These are phyloP conservation scores for Colletotrichum eleusines DNA, from an alignment of 2,329 filamentous ascomycete genomes.

Conservation along the genomic window DNA sequence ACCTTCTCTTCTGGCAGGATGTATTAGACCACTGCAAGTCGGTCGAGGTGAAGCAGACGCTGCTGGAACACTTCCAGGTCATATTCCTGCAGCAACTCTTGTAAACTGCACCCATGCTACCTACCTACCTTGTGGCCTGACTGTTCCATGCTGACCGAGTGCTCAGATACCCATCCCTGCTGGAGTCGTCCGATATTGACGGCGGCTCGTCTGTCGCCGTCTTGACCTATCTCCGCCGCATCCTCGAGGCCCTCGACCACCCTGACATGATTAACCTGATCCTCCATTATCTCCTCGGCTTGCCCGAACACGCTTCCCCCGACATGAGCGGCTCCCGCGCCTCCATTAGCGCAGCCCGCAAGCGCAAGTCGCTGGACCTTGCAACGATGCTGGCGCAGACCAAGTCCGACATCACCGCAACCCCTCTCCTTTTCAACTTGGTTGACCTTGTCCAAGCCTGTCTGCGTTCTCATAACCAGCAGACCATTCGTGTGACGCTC, in stretches of 20 bases:
- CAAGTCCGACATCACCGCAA: conserved; percentile 78
- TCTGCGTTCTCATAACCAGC: conserved; percentile 83
- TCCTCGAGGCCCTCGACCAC: conserved; percentile 91
- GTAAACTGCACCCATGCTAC: too few species aligned
- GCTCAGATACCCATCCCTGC: conserved; percentile 86
- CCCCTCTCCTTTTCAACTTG: conserved; percentile 91
- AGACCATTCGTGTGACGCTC: conserved; percentile 90
- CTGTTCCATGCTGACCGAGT: conserved; percentile 28
- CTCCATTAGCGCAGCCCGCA: conserved; percentile 75
- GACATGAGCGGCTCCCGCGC: conserved; percentile 57
- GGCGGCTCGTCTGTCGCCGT: conserved; percentile 97
- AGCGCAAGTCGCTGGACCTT: conserved; percentile 90
- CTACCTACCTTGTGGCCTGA: too few species aligned
- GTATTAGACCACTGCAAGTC: conserved; percentile 96
- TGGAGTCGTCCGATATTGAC: conserved; percentile 97
- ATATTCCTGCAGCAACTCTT: conserved; percentile 95
- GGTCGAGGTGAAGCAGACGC: conserved; percentile 88
- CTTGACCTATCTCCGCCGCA: conserved; percentile 89
- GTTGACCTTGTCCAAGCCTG: conserved; percentile 92
- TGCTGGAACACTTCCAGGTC: conserved; percentile 97
- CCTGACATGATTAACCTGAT: conserved; percentile 95
- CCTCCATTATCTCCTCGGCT: conserved; percentile 88
- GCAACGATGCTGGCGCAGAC: conserved; percentile 79
- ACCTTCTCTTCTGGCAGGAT: conserved; percentile 98
- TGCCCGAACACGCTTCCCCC: conserved; percentile 69